These are phyloP conservation scores for Pleurotus citrinopileatus DNA, from an alignment of 768 basidiomycete genomes.

Conservation along the genomic window DNA sequence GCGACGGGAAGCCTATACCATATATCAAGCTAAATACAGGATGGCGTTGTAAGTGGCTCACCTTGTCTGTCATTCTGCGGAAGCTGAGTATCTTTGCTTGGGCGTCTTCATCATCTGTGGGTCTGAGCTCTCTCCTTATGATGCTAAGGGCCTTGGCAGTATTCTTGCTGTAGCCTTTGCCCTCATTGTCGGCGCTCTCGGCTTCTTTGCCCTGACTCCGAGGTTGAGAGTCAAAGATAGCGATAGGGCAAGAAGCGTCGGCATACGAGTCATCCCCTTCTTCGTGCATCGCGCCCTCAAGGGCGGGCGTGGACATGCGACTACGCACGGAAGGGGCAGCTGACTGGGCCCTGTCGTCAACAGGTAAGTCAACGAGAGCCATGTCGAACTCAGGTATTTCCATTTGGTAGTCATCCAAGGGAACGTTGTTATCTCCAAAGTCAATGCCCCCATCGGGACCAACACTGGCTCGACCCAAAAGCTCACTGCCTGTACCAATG, in stretches of 20 bases:
- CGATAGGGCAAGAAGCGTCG: conserved; percentile 72
- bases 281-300: conserved; percentile 45
- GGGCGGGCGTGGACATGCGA: conserved; percentile 65
- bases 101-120: conserved; percentile 39
- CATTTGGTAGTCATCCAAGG: conserved; percentile 71
- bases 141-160: conserved; percentile 81
- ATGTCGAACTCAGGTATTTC: conserved; percentile 52
- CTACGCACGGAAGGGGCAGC: conserved; percentile 54
- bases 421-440: conserved; percentile 53
- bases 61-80: conserved; percentile 75
- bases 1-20: conserved; percentile 73
- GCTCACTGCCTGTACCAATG: conserved; percentile 51
- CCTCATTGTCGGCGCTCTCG: conserved; percentile 44
- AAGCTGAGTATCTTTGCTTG: conserved; percentile 74
- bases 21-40: conserved; percentile 3
- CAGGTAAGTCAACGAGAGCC: conserved; percentile 30
- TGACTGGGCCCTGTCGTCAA: conserved; percentile 40
- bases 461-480: conserved; percentile 51
- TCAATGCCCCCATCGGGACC: conserved; percentile 59
- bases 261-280: conserved; percentile 68
- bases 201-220: conserved; percentile 49
- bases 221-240: conserved; percentile 71
- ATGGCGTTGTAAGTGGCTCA: conserved; percentile 23
- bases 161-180: conserved; percentile 84
- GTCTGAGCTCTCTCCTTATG: conserved; percentile 69